phyloP scores from a whole-genome alignment of 495 filamentous ascomycete species.

The Podospora bellae-mahoneyi region DNA sequence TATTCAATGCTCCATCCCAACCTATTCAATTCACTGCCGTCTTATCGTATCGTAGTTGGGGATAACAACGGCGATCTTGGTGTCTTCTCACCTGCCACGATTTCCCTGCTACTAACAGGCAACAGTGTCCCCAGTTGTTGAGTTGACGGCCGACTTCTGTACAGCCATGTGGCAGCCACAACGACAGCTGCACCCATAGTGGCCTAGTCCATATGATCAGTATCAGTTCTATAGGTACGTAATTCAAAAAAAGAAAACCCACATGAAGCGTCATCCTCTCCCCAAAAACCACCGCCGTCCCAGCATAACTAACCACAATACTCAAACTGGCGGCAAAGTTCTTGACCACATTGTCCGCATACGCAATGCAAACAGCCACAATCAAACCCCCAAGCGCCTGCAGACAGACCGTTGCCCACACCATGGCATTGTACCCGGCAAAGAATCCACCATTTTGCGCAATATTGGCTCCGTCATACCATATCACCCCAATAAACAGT shows the following conservation, averaged over 20 bases:
- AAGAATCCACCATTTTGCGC: constrained; percentile 61
- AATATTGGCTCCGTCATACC: constrained; percentile 65
- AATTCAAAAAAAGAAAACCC: constrained; percentile 10
- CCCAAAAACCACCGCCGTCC: constrained; percentile 23
- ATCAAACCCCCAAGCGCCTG: constrained; percentile 67
- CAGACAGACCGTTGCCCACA: constrained; percentile 61
- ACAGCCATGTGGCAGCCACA: constrained; percentile 25
- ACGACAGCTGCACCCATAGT: constrained; percentile 24
- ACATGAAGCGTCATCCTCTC: constrained; percentile 26
- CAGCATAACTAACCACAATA: constrained; percentile 46
- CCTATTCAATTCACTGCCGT: background rate
- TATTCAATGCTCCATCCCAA: background rate
- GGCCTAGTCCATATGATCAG: constrained; percentile 35
- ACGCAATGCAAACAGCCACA: constrained; percentile 60
- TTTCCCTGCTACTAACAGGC: constrained; percentile 18
- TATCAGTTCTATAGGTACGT: constrained; percentile 1
- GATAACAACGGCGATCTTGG: constrained; percentile 6
- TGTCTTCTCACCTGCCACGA: constrained; percentile 9
- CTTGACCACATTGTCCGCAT: constrained; percentile 61
- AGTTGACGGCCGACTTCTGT: constrained; percentile 12
- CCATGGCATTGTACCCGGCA: constrained; percentile 65
- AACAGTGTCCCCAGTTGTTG: constrained; percentile 13
- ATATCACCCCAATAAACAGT: constrained; percentile 67
- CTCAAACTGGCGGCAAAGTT: constrained; percentile 65
- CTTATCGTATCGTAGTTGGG: background rate